Conservation (phyloP, 306 rosid genomes). For the Geum urbanum region DNA sequence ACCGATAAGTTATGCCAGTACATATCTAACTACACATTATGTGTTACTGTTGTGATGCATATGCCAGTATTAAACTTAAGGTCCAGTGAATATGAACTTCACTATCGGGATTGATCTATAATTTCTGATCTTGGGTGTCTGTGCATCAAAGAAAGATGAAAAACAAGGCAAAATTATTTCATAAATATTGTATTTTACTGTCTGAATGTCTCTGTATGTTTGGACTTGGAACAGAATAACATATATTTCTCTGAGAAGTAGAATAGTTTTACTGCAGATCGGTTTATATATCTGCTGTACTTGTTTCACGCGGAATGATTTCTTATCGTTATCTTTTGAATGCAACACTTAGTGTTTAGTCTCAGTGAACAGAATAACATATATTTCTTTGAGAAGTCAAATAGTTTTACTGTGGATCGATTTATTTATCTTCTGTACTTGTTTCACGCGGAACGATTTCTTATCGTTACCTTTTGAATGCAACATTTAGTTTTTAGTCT, state of each 20-base stretch:
- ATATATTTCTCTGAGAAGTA: background rate
- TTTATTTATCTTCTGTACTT: background rate
- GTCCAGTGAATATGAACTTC: background rate
- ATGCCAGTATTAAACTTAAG: background rate
- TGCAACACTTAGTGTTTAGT: background rate
- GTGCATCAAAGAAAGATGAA: background rate
- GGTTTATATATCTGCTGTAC: background rate
- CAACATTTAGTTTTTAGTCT: background rate
- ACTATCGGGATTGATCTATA: constrained; percentile 4
- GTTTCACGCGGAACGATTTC: background rate
- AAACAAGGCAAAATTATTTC: background rate
- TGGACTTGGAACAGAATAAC: background rate
- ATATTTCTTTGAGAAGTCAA: background rate
- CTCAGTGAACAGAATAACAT: background rate
- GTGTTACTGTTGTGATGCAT: background rate
- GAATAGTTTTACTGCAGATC: background rate
- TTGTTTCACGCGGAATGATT: background rate
- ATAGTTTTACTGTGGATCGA: background rate
- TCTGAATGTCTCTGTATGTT: background rate
- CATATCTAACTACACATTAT: background rate
- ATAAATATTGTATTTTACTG: background rate
- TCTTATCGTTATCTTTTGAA: background rate
- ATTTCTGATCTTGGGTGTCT: background rate
- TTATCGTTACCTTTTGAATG: background rate
- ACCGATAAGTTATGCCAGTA: background rate